These are phyloP conservation scores for Pterocarpus santalinus DNA, from an alignment of 306 rosid species.

Conservation along the genomic window DNA sequence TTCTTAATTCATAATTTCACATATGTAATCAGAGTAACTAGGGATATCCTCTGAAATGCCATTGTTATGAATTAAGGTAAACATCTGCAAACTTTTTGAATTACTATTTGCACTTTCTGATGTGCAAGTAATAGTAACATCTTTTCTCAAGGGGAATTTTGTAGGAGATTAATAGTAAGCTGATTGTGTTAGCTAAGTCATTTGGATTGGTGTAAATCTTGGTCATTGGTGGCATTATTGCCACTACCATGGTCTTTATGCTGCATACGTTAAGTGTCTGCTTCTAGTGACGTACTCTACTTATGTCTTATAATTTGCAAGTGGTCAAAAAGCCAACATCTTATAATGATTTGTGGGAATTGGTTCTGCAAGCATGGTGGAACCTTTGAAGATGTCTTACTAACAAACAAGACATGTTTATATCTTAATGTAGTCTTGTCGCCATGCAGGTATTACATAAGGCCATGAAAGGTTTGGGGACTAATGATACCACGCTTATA, in stretches of 20 bases:
- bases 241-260: no score
- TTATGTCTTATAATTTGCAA: background rate
- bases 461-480: slow-evolving; percentile 83
- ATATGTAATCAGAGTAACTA: no score
- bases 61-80: no score
- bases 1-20: no score
- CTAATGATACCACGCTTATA: slow-evolving; percentile 62
- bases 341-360: slow-evolving; percentile 15
- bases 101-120: background rate
- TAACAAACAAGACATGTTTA: background rate
- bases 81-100: background rate
- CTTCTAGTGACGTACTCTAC: no score
- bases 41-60: no score
- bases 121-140: background rate
- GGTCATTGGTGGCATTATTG: background rate
- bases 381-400: background rate
- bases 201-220: slow-evolving; percentile 6
- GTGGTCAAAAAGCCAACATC: background rate
- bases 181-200: background rate
- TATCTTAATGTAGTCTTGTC: slow-evolving; percentile 10
- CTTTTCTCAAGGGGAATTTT: background rate
- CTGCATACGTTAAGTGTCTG: no score
- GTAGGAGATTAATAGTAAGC: background rate
- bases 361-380: slow-evolving; percentile 2
- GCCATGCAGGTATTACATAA: slow-evolving; percentile 62